Percentiles rank a stretch among this genome's conserved stretches.
Conservation (phyloP, 441 rosid genomes). For the Gossypium trilobum region DNA sequence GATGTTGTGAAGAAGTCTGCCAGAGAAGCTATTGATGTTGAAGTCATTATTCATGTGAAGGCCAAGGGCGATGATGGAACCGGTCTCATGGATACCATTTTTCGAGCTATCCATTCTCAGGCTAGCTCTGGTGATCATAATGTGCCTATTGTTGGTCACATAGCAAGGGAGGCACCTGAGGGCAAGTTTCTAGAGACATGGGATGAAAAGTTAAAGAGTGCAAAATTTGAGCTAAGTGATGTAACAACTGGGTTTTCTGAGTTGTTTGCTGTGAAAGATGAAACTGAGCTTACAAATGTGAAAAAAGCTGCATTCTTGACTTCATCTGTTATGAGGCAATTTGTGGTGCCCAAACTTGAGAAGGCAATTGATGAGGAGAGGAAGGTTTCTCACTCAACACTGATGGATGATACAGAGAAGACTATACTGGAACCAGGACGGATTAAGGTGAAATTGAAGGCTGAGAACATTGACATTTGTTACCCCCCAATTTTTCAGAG, state of each 20-base stretch:
- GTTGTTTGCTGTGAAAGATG: conserved; percentile 64
- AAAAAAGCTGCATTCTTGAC: conserved; percentile 73
- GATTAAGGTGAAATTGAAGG: conserved; percentile 46
- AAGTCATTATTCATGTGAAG: conserved; percentile 63
- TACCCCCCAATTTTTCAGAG: conserved; percentile 92
- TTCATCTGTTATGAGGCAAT: conserved; percentile 55
- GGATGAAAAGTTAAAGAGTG: conserved; percentile 46
- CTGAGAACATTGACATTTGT: conserved; percentile 72
- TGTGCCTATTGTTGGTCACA: conserved; percentile 51
- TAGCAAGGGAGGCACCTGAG: conserved; percentile 70
- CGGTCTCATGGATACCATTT: conserved; percentile 49
- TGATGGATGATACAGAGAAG: conserved; percentile 81
- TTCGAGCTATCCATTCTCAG: conserved; percentile 42
- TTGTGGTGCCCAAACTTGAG: conserved; percentile 74
- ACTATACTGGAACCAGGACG: conserved; percentile 56
- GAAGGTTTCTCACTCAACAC: conserved; percentile 58
- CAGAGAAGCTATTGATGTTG: conserved; percentile 42
- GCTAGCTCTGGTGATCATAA: conserved; percentile 28
- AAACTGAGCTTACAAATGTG: conserved; percentile 45
- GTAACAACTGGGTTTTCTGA: conserved; percentile 69
- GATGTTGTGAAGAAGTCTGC: conserved; percentile 54
- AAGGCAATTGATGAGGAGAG: conserved; percentile 79
- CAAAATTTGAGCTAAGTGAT: conserved; percentile 46
- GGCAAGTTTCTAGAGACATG: conserved; percentile 75
- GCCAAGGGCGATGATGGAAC: conserved; percentile 56